Conservation (phyloP, 2,329 filamentous ascomycete genomes). For the Penicillium sp. region DNA sequence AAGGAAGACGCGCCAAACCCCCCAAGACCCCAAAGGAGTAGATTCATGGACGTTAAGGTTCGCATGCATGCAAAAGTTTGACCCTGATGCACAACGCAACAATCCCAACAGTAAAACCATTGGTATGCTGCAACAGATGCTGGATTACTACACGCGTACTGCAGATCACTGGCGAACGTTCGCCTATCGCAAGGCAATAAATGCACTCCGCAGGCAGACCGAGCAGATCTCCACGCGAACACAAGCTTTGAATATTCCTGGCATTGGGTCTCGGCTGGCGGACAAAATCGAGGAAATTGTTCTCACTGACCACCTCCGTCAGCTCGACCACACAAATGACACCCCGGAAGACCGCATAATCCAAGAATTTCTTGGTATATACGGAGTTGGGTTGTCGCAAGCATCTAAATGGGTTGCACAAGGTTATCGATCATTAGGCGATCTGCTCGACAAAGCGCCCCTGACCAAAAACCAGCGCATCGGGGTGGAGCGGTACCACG, state of each 20-base stretch:
- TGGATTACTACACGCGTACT: conserved; percentile 70
- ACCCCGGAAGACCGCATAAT: conserved; percentile 66
- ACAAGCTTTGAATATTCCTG: conserved; percentile 65
- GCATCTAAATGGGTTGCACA: conserved; percentile 73
- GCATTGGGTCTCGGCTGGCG: conserved; percentile 70
- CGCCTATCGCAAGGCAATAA: conserved; percentile 74
- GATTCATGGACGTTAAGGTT: conserved; percentile 47
- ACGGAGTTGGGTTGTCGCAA: conserved; percentile 69
- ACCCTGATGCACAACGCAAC: conserved; percentile 40
- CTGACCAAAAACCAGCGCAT: conserved; percentile 69
- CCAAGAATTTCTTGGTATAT: conserved; percentile 71
- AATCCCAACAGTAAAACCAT: conserved; percentile 77
- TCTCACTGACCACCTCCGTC: conserved; percentile 65
- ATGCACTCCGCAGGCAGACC: conserved; percentile 65
- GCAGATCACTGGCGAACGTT: conserved; percentile 72
- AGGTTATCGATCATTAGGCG: conserved; percentile 71
- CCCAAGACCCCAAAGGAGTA: conserved; percentile 2
- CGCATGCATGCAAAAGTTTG: conserved; percentile 59
- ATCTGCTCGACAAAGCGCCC: conserved; percentile 60
- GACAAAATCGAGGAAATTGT: conserved; percentile 88
- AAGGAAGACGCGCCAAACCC: background rate
- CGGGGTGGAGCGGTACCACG: conserved; percentile 74
- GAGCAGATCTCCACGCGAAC: conserved; percentile 64
- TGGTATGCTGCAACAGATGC: conserved; percentile 73
- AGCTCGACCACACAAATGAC: conserved; percentile 66